These are phyloP conservation scores for Yueomyces sinensis DNA, from an alignment of 805 yeast species.

Conservation along the genomic window DNA sequence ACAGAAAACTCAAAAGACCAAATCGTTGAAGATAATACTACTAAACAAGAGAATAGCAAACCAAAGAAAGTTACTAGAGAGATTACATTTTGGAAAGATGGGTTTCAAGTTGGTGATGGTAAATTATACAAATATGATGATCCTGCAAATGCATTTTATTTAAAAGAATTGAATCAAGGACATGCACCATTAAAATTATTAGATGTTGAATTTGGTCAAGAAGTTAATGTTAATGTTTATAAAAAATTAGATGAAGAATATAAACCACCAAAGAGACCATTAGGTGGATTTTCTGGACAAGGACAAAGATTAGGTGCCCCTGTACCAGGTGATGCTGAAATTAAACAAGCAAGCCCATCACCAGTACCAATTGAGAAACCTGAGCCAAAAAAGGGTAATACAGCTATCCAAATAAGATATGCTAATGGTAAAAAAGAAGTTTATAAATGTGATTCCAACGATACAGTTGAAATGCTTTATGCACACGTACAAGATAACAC, in stretches of 20 bases:
- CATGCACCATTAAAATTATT: slow-evolving; percentile 79
- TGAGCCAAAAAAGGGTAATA: slow-evolving; percentile 37
- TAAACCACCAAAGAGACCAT: slow-evolving; percentile 46
- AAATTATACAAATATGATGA: slow-evolving; percentile 78
- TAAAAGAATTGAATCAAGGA: slow-evolving; percentile 75
- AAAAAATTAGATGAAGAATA: slow-evolving; percentile 74
- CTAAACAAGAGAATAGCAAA: slow-evolving; percentile 12
- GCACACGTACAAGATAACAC: slow-evolving; percentile 48
- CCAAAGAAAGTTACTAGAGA: slow-evolving; percentile 54
- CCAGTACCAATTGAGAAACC: slow-evolving; percentile 6
- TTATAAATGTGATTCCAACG: slow-evolving; percentile 49
- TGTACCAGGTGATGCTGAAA: slow-evolving; percentile 50
- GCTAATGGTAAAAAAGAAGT: slow-evolving; percentile 68
- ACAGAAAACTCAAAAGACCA: slow-evolving; percentile 22
- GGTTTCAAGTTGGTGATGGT: slow-evolving; percentile 92
- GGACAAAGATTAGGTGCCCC: slow-evolving; percentile 89
- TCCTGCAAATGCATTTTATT: slow-evolving; percentile 68
- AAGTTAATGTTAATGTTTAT: slow-evolving; percentile 81
- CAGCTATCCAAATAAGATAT: slow-evolving; percentile 62
- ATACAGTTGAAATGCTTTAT: slow-evolving; percentile 52
- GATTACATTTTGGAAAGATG: slow-evolving; percentile 92
- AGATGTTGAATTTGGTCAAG: slow-evolving; percentile 80
- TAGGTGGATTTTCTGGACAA: slow-evolving; percentile 60
- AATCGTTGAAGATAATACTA: slow-evolving; percentile 26
- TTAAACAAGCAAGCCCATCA: slow-evolving; percentile 4